Conservation (phyloP, 2,329 filamentous ascomycete species). For the Furcasterigmium sp. region DNA sequence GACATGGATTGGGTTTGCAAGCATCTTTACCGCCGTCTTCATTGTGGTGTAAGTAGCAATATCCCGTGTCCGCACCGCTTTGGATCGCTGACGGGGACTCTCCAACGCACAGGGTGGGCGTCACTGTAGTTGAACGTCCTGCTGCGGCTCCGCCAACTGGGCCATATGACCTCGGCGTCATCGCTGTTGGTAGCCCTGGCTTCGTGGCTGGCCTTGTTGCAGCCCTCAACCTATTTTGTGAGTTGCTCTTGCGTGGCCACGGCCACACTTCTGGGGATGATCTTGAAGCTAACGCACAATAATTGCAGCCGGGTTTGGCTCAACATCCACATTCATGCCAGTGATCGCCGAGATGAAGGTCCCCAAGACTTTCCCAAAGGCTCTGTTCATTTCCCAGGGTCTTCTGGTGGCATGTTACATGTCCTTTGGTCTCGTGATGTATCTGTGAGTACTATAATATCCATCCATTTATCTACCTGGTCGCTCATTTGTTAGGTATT, state of each 20-base stretch:
- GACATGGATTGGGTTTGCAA: slow-evolving; percentile 54
- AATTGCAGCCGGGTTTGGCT: slow-evolving; percentile 11
- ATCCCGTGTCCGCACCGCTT: too few relatives aligned
- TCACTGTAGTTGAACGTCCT: slow-evolving; percentile 14
- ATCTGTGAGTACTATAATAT: slow-evolving; percentile 8
- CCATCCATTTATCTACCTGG: not conserved
- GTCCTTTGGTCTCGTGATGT: slow-evolving; percentile 12
- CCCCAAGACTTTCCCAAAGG: slow-evolving; percentile 11
- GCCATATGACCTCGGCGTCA: slow-evolving; percentile 14
- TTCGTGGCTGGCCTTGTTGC: slow-evolving; percentile 18
- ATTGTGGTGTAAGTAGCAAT: slow-evolving; percentile 18
- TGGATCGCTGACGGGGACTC: too few relatives aligned
- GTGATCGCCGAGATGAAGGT: slow-evolving; percentile 17
- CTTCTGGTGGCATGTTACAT: slow-evolving; percentile 11
- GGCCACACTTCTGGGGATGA: not conserved
- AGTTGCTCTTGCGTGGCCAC: slow-evolving; percentile 3
- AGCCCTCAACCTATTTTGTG: slow-evolving; percentile 18
- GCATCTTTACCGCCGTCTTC: slow-evolving; percentile 39
- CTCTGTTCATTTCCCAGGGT: slow-evolving; percentile 13
- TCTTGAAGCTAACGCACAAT: not conserved
- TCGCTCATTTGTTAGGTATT: slow-evolving; percentile 16
- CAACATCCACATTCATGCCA: slow-evolving; percentile 16
- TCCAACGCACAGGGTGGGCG: slow-evolving; percentile 17
- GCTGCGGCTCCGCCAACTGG: slow-evolving; percentile 15
- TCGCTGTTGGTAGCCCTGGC: slow-evolving; percentile 13